These are phyloP conservation scores for Chlamydomonas applanata DNA, from an alignment of 139 green algal species.

Conservation along the genomic window DNA sequence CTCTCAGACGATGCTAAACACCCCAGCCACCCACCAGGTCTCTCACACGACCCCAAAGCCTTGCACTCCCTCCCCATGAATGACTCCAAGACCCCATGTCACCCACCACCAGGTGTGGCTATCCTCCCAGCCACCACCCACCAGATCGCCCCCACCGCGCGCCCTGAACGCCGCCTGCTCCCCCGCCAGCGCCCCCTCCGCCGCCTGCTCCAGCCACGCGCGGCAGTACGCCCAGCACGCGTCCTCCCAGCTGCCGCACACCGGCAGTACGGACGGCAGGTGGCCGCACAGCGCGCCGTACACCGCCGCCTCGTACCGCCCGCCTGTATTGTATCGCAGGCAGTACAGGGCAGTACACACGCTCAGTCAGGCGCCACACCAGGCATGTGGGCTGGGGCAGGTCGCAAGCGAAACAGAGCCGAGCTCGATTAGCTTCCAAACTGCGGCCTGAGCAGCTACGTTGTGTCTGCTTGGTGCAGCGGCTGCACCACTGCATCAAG, in stretches of 20 bases:
- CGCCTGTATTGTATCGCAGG: constrained; percentile 12
- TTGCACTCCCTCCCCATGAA: no score
- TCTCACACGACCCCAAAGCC: no score
- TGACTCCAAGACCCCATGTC: background rate
- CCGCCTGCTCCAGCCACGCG: constrained; percentile 49
- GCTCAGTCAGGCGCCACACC: no score
- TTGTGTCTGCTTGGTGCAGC: no score
- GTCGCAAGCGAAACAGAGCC: no score
- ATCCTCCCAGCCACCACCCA: background rate
- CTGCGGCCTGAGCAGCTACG: no score
- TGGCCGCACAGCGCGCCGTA: constrained; percentile 61
- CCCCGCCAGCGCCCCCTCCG: constrained; percentile 24
- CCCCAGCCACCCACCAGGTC: no score
- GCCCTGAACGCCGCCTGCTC: background rate
- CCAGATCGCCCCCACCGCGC: background rate
- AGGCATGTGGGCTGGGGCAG: no score
- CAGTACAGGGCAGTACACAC: no score
- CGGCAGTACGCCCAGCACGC: constrained; percentile 64
- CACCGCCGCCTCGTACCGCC: constrained; percentile 60
- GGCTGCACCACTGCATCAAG: no score
- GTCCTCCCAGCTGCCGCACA: constrained; percentile 74
- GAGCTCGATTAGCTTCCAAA: no score
- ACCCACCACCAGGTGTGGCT: background rate
- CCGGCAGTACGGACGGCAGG: constrained; percentile 54
- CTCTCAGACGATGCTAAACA: no score